These are phyloP conservation scores for Globisporangium sylvaticum DNA, from an alignment of 352 stramenopile genomes.

Conservation along the genomic window DNA sequence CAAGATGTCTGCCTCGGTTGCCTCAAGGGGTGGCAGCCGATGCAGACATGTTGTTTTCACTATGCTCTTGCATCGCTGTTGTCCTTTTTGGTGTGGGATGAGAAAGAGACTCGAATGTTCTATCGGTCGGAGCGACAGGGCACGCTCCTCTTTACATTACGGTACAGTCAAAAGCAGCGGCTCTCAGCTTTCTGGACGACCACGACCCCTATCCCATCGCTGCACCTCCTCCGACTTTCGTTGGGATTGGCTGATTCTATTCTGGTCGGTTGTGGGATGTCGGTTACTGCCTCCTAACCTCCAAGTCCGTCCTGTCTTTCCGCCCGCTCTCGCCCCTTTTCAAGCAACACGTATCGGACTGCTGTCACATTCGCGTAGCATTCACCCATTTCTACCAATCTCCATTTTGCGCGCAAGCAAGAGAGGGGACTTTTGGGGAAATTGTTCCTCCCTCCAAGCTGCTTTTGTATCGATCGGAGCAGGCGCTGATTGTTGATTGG, in stretches of 20 bases:
- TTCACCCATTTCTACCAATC: background rate
- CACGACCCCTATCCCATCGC: background rate
- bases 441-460: no score
- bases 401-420: no score
- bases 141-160: background rate
- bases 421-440: no score
- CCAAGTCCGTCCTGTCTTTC: background rate
- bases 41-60: no score
- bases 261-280: background rate
- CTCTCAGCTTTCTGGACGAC: background rate
- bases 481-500: no score
- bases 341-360: background rate
- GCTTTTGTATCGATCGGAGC: no score
- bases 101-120: background rate
- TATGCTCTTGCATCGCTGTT: no score
- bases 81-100: no score
- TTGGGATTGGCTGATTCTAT: background rate
- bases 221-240: background rate
- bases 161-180: no score
- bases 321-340: background rate
- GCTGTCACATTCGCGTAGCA: slow-evolving; percentile 12
- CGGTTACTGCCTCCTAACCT: background rate
- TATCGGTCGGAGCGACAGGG: background rate
- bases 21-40: no score
- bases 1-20: no score